These are phyloP conservation scores for Phaffomyces antillensis DNA, from an alignment of 805 yeast genomes.

Conservation along the genomic window DNA sequence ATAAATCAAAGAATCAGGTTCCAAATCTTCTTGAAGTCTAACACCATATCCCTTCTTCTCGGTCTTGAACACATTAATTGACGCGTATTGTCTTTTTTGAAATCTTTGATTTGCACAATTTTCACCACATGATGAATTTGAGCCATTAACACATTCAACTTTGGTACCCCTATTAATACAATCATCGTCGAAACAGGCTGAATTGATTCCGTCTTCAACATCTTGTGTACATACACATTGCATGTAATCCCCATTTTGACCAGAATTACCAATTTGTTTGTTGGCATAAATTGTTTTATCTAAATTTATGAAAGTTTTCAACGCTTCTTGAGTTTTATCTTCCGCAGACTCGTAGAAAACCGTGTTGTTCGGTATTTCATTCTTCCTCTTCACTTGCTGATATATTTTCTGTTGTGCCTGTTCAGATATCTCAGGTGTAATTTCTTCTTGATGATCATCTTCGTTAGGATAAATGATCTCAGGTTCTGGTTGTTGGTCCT, in stretches of 20 bases:
- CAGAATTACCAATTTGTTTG: constrained; percentile 59
- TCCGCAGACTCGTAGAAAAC: constrained; percentile 30
- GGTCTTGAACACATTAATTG: constrained; percentile 76
- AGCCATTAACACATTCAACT: constrained; percentile 78
- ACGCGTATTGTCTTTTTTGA: constrained; percentile 67
- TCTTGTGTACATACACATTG: constrained; percentile 79
- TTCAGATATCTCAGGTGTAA: constrained; percentile 6
- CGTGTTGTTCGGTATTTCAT: constrained; percentile 16
- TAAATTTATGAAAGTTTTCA: constrained; percentile 46
- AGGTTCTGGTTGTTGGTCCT: no score
- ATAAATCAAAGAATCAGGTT: constrained; percentile 66
- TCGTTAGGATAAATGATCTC: no score
- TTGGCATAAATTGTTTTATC: constrained; percentile 54
- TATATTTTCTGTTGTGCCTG: constrained; percentile 8
- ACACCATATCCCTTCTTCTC: constrained; percentile 87
- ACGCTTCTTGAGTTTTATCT: constrained; percentile 67
- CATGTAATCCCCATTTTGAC: constrained; percentile 73
- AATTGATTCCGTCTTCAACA: constrained; percentile 35
- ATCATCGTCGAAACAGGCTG: constrained; percentile 81
- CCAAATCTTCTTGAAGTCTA: constrained; percentile 54
- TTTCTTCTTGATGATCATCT: background rate
- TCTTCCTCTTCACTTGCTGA: constrained; percentile 12
- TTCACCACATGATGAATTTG: constrained; percentile 56
- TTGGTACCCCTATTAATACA: constrained; percentile 91
- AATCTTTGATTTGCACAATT: constrained; percentile 85